A percentile compares a stretch with the other conserved stretches of the same genome.
Conservation (phyloP, 768 basidiomycete species). For the Xerocomus brunneocitrinus region DNA sequence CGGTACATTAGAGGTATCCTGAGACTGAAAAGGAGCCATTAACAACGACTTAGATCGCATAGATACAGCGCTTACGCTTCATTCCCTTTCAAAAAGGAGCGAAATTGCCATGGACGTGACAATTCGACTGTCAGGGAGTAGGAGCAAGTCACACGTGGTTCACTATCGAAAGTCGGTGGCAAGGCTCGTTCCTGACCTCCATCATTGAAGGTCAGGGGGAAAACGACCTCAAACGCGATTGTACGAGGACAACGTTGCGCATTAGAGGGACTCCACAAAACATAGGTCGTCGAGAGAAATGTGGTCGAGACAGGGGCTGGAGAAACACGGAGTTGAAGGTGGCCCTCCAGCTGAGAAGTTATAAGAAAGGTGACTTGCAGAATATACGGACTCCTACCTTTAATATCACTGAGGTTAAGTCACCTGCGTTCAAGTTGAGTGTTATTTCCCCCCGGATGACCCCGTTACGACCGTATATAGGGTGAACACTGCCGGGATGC, state of each 20-base stretch:
- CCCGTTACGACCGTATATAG: slow-evolving; percentile 17
- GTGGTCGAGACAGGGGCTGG: slow-evolving; percentile 8
- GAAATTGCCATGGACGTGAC: slow-evolving; percentile 35
- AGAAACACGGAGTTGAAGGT: slow-evolving; percentile 14
- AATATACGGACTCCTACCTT: slow-evolving; percentile 15
- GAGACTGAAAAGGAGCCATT: slow-evolving; percentile 32
- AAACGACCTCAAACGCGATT: slow-evolving; percentile 39
- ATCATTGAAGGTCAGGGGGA: slow-evolving; percentile 47
- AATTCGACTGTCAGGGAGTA: slow-evolving; percentile 47
- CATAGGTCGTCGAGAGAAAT: slow-evolving; percentile 16
- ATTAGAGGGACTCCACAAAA: slow-evolving; percentile 17
- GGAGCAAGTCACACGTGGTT: slow-evolving; percentile 31
- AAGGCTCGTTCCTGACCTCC: slow-evolving; percentile 31
- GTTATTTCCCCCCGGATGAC: slow-evolving; percentile 24
- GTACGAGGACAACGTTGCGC: slow-evolving; percentile 28
- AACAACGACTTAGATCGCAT: background rate
- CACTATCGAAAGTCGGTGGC: slow-evolving; percentile 45
- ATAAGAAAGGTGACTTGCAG: background rate
- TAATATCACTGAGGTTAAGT: slow-evolving; percentile 16
- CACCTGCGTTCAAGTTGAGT: slow-evolving; percentile 6
- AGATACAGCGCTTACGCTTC: slow-evolving; percentile 38
- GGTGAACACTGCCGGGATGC: slow-evolving; percentile 17
- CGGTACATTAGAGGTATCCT: slow-evolving; percentile 46
- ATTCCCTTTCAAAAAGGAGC: slow-evolving; percentile 42
- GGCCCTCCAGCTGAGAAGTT: slow-evolving; percentile 22